Evolutionary conservation across 352 stramenopile species (phyloP).

Genomic region (Pythium sukuiense): DNA sequence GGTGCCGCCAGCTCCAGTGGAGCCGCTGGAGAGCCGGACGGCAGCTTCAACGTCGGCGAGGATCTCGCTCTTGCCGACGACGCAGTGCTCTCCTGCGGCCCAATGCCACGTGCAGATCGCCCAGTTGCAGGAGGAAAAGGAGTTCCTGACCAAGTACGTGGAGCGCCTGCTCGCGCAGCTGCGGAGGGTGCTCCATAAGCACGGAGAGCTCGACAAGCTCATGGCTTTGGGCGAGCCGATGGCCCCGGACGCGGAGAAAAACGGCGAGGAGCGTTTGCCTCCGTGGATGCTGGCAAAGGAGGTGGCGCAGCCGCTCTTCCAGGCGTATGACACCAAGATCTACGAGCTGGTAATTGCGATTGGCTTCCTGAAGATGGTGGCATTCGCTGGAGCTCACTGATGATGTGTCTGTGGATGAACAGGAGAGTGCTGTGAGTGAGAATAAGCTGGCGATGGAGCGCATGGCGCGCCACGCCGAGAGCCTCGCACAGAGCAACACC

Average conservation of each 20-base stretch:
- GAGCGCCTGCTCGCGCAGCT: conserved; percentile 68
- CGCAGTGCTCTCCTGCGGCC: conserved; percentile 21
- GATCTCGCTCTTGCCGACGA: not conserved
- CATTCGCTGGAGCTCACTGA: not conserved
- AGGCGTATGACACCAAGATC: conserved; percentile 82
- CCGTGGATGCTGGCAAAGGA: conserved; percentile 74
- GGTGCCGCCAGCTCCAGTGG: conserved; percentile 1
- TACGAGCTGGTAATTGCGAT: conserved; percentile 26
- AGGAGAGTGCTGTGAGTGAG: conserved; percentile 53
- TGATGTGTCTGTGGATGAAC: not conserved
- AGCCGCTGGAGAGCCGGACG: not conserved
- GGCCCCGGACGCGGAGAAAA: conserved; percentile 23
- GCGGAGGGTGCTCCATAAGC: conserved; percentile 52
- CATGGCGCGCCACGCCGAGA: conserved; percentile 45
- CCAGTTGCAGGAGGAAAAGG: conserved; percentile 55
- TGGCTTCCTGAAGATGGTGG: not conserved
- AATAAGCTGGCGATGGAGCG: conserved; percentile 63
- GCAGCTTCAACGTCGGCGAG: conserved; percentile 21
- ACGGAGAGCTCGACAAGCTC: conserved; percentile 75
- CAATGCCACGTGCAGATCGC: conserved; percentile 45
- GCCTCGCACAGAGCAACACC: conserved; percentile 66
- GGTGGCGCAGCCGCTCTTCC: conserved; percentile 70
- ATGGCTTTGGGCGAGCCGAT: conserved; percentile 47
- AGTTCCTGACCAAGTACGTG: conserved; percentile 66
- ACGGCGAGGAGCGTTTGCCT: conserved; percentile 31